phyloP scores from a whole-genome alignment of 108 stramenopile species.

The Mediolabrus comicus region DNA sequence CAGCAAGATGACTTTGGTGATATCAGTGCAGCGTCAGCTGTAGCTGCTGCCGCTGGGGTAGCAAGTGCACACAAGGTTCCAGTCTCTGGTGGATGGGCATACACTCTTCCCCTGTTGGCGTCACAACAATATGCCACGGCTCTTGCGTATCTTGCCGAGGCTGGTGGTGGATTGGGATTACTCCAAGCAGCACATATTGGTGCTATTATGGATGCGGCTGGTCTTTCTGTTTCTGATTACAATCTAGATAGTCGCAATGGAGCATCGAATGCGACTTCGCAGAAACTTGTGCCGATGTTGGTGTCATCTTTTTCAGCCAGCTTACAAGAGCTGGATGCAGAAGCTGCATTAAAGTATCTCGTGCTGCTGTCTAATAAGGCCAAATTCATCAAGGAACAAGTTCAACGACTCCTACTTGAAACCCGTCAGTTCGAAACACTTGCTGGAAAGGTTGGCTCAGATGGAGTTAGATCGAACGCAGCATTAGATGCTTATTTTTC shows the following conservation, averaged over 20 bases:
- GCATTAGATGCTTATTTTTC: slow-evolving; percentile 63
- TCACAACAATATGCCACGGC: slow-evolving; percentile 77
- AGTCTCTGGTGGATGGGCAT: slow-evolving; percentile 71
- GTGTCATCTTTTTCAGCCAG: slow-evolving; percentile 45
- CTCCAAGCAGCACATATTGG: slow-evolving; percentile 75
- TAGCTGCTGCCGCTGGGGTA: slow-evolving; percentile 12
- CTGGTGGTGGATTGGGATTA: slow-evolving; percentile 62
- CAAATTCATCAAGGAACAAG: slow-evolving; percentile 33
- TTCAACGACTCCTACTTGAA: slow-evolving; percentile 46
- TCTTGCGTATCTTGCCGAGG: slow-evolving; percentile 64
- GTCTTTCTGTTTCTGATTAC: slow-evolving; percentile 25
- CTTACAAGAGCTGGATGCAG: slow-evolving; percentile 38
- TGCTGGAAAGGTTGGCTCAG: slow-evolving; percentile 38
- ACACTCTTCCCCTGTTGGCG: slow-evolving; percentile 64
- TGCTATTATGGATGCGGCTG: slow-evolving; percentile 43
- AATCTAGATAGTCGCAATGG: neutral
- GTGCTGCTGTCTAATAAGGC: slow-evolving; percentile 24
- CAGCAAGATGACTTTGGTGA: slow-evolving; percentile 35
- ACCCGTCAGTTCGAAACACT: slow-evolving; percentile 46
- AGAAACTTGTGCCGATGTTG: slow-evolving; percentile 31
- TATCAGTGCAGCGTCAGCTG: slow-evolving; percentile 18
- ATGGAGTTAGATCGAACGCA: slow-evolving; percentile 46
- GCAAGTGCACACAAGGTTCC: slow-evolving; percentile 11
- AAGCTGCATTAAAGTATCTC: slow-evolving; percentile 45
- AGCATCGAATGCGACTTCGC: neutral